These are phyloP conservation scores for Cytidiella melzeri DNA, from an alignment of 768 basidiomycete genomes.

Conservation along the genomic window DNA sequence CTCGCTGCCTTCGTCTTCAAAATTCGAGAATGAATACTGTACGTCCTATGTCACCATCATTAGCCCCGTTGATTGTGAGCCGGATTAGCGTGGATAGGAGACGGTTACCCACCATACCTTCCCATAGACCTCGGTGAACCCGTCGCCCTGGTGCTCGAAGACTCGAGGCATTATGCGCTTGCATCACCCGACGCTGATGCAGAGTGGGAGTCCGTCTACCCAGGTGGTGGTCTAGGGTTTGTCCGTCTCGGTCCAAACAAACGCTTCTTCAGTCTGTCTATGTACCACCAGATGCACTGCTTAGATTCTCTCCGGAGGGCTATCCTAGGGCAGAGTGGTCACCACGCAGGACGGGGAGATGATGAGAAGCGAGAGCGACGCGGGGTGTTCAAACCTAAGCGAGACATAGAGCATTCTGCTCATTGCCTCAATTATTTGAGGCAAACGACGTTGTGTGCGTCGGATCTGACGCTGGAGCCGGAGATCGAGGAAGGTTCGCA, in stretches of 20 bases:
- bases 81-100: constrained; percentile 10
- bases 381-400: too few species aligned
- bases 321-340: constrained; percentile 11
- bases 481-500: constrained; percentile 12
- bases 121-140: constrained; percentile 16
- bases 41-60: neutral
- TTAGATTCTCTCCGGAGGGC: constrained; percentile 24
- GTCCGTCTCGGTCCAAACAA: constrained; percentile 21
- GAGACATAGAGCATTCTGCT: constrained; percentile 18
- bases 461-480: constrained; percentile 28
- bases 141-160: constrained; percentile 22
- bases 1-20: constrained; percentile 3
- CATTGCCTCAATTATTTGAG: constrained; percentile 30
- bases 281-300: constrained; percentile 32
- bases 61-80: neutral
- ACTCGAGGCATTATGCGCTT: constrained; percentile 27
- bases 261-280: constrained; percentile 24
- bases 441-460: constrained; percentile 27
- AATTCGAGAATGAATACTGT: constrained; percentile 12
- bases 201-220: constrained; percentile 27
- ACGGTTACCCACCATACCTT: constrained; percentile 17
- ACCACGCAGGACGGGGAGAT: neutral
- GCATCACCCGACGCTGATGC: constrained; percentile 18
- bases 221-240: constrained; percentile 18
- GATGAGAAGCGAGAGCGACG: neutral